Base-by-base conservation (phyloP, 169 alveolate species). In the Plasmodium cynomolgi region DNA sequence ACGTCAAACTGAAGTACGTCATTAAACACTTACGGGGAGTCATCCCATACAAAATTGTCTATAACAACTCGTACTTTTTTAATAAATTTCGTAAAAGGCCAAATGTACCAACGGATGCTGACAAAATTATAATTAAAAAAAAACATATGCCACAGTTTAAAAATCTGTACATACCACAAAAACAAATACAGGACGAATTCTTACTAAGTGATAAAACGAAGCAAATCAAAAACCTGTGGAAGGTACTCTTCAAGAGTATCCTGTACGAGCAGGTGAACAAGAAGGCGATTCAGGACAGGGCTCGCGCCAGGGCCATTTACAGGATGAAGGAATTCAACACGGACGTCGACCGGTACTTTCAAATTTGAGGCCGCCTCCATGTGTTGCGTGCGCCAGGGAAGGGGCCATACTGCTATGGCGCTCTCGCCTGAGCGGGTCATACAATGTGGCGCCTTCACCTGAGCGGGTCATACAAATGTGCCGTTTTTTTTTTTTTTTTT, bases 191-290 rank as follows among this genome's bases (percentile, higher is more conserved):
- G 41, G 93, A 86, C 71, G 93, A 75, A 77, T 86, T 86, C 31
- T 33, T 86, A 75, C 79, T 86, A 33, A 71, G 20, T 50, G 86
- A 86, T 17, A 86, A 86, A 77, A 31, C 75, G 20, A 86, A 86
- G 81, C 93, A 86, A 86, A 86, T 86, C 37, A 86, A 86, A 86
- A 86, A 86, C 44, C n/a, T 86, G 47, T 86, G 93, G 93, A 86
- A 86, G 81, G 93, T 86, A 17, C 68, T 86, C 41, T 77, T 50
- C 81, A 86, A 86, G 81, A 86, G 93, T 86, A 44, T 86, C 39
- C 33, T 86, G 13, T 86, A 86, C 81, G 93, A 86, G 47, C 86
- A 77, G 44, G 81, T 23, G 29, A 86, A 86, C 81, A 54, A 75
- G 31, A 39, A 86, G 26, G 37, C 44, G n/a, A 6, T 56, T 23